These are phyloP conservation scores for Chlamydomonas schloesseri DNA, from an alignment of 139 green algal genomes.

Conservation along the genomic window DNA sequence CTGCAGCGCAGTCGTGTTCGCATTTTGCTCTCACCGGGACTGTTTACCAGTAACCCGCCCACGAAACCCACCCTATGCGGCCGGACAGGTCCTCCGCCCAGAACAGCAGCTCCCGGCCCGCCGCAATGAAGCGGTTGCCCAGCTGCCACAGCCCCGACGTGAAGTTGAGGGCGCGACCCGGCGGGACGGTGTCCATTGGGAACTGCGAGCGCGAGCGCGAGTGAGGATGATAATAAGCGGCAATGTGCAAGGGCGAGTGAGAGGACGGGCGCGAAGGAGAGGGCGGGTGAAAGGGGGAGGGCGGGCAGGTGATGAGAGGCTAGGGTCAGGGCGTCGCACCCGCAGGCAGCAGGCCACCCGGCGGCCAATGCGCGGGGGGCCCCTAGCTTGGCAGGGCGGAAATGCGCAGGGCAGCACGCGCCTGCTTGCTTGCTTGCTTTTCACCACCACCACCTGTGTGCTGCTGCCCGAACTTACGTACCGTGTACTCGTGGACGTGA, in stretches of 20 bases:
- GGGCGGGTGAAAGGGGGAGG: neutral
- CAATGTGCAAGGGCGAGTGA: neutral
- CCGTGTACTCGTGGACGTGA: neutral
- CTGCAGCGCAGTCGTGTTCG: too few relatives aligned
- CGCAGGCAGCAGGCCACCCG: too few relatives aligned
- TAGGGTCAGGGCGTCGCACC: neutral
- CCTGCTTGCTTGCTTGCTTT: too few relatives aligned
- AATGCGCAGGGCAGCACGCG: too few relatives aligned
- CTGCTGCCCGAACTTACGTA: neutral
- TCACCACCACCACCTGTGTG: too few relatives aligned
- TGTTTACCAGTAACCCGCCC: too few relatives aligned
- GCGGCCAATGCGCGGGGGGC: too few relatives aligned
- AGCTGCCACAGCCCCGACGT: neutral
- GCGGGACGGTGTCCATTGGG: neutral
- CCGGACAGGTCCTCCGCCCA: neutral
- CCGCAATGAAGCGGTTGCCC: conserved; percentile 15
- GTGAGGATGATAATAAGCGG: too few relatives aligned
- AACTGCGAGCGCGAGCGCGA: neutral
- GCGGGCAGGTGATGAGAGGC: neutral
- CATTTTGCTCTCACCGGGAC: too few relatives aligned
- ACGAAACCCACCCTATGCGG: neutral
- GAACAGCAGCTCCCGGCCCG: conserved; percentile 16
- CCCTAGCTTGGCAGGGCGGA: too few relatives aligned
- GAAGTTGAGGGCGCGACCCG: neutral
- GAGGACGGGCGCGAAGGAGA: too few relatives aligned